Conservation (phyloP, 2,329 filamentous ascomycete genomes). For the Sordariomycetes sp. region DNA sequence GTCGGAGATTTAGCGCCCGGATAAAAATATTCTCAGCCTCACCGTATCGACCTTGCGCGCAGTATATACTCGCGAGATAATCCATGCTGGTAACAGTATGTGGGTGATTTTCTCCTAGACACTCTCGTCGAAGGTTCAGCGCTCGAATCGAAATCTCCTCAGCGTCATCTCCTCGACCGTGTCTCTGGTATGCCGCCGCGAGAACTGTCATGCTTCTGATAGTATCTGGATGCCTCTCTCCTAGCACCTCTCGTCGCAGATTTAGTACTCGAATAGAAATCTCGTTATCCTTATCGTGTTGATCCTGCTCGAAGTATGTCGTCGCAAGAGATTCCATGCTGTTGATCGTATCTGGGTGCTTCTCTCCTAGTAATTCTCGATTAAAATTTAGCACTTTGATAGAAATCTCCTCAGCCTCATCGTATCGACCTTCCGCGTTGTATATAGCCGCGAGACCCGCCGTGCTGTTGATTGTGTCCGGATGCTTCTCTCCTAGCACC, state of each 20-base stretch:
- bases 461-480: neutral
- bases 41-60: neutral
- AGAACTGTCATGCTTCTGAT: neutral
- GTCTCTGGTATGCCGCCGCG: neutral
- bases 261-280: neutral
- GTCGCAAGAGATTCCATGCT: neutral
- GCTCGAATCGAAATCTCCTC: neutral
- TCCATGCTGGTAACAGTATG: neutral
- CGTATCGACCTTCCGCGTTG: neutral
- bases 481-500: neutral
- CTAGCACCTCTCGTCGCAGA: neutral
- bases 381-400: neutral
- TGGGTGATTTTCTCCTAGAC: neutral
- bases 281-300: neutral
- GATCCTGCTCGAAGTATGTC: neutral
- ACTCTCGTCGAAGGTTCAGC: neutral
- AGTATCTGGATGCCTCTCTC: neutral
- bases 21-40: neutral
- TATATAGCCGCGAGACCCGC: neutral
- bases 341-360: neutral
- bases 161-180: neutral
- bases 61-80: neutral
- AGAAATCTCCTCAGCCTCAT: neutral
- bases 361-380: neutral
- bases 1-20: neutral